phyloP scores from a whole-genome alignment of 2,329 filamentous ascomycete genomes.

The Fusarium transvaalense region DNA sequence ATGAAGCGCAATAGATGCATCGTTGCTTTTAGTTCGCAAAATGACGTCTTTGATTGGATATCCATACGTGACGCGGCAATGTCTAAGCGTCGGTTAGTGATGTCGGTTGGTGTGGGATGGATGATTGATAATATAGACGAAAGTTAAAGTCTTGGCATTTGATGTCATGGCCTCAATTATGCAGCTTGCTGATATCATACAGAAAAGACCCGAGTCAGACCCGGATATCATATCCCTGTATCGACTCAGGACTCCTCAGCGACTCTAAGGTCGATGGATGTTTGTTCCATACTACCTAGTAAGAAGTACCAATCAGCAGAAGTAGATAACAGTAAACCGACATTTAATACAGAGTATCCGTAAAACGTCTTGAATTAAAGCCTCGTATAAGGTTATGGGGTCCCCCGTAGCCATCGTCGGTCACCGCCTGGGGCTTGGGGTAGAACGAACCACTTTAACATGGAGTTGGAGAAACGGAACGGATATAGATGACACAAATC shows the following conservation, averaged over 20 bases:
- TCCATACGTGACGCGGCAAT: background rate
- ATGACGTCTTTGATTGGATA: conserved; percentile 8
- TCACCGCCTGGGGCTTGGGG: background rate
- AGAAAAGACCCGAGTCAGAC: background rate
- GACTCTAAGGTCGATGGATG: background rate
- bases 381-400: background rate
- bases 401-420: background rate
- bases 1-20: background rate
- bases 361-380: background rate
- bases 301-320: background rate
- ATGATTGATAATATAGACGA: no score
- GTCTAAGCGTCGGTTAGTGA: background rate
- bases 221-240: background rate
- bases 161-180: background rate
- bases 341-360: no score
- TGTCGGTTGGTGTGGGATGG: background rate
- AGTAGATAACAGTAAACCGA: no score
- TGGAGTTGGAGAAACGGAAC: background rate
- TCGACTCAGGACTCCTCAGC: no score
- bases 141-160: background rate
- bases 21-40: background rate
- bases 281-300: no score
- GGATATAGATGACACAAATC: conserved; percentile 11
- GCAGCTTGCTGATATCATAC: background rate
- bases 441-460: conserved; percentile 4